Conservation (phyloP, 352 stramenopile species). For the Achlya hypogyna region DNA sequence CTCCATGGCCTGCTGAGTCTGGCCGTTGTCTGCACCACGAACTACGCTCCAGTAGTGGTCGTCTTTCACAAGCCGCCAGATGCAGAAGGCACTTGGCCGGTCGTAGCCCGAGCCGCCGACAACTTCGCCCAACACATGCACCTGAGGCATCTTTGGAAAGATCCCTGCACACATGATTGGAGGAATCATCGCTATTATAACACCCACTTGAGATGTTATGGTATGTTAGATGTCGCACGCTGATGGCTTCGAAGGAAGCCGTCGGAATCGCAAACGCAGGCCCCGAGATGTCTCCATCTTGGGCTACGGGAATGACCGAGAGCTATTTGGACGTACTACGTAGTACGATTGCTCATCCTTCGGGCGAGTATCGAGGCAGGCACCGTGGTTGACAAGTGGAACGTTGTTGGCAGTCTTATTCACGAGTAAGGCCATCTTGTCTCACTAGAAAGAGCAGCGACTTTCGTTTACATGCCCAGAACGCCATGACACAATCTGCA, state of each 20-base stretch:
- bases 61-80: not conserved
- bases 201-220: not conserved
- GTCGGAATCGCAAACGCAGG: not conserved
- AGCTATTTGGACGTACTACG: too few relatives aligned
- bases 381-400: too few relatives aligned
- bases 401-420: too few relatives aligned
- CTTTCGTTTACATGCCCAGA: too few relatives aligned
- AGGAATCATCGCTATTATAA: not conserved
- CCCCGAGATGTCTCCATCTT: too few relatives aligned
- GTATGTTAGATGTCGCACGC: not conserved
- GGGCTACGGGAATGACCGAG: too few relatives aligned
- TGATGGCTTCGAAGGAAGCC: not conserved
- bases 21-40: not conserved
- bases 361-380: too few relatives aligned
- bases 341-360: too few relatives aligned
- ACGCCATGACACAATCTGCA: too few relatives aligned
- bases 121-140: not conserved
- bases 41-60: not conserved
- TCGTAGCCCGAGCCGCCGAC: not conserved
- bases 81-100: not conserved
- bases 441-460: too few relatives aligned
- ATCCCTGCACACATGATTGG: too few relatives aligned
- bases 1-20: not conserved
- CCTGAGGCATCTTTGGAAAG: not conserved
- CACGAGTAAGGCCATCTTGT: too few relatives aligned